phyloP scores from a whole-genome alignment of 2,329 filamentous ascomycete genomes.

The Monilinia polystroma region DNA sequence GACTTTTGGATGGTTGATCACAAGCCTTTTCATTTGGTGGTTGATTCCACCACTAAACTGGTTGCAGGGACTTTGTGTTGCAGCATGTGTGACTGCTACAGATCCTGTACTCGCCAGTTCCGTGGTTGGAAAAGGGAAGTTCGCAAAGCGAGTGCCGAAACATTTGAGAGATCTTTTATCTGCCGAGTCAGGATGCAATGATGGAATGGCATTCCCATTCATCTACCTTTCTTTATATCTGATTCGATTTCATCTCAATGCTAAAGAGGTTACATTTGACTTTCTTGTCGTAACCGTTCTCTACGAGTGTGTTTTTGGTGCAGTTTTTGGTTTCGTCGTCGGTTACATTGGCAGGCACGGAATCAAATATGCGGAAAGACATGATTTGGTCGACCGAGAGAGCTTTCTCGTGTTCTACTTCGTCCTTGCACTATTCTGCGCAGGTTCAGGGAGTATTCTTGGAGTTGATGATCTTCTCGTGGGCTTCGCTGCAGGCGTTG shows the following conservation, averaged over 20 bases:
- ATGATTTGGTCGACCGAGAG: conserved; percentile 87
- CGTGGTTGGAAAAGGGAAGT: conserved; percentile 98
- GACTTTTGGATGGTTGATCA: conserved; percentile 93
- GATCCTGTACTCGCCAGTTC: conserved; percentile 96
- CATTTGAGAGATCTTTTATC: conserved; percentile 94
- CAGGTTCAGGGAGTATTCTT: conserved; percentile 85
- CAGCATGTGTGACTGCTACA: conserved; percentile 94
- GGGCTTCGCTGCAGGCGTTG: conserved; percentile 93
- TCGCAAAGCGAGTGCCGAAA: conserved; percentile 94
- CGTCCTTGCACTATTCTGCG: conserved; percentile 87
- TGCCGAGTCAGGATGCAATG: conserved; percentile 96
- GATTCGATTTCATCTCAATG: conserved; percentile 73
- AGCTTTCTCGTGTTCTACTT: conserved; percentile 99
- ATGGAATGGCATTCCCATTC: conserved; percentile 99
- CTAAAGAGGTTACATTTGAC: conserved; percentile 70
- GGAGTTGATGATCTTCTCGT: conserved; percentile 93
- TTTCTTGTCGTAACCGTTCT: conserved; percentile 89
- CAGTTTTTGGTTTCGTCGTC: conserved; percentile 80
- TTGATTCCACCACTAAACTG: conserved; percentile 76
- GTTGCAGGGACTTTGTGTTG: conserved; percentile 83
- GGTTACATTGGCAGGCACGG: conserved; percentile 89
- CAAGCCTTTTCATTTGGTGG: conserved; percentile 93
- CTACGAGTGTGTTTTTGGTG: conserved; percentile 94
- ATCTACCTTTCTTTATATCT: conserved; percentile 91
- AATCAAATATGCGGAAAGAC: conserved; percentile 83